These are phyloP conservation scores for Punctularia strigosozonata DNA, from an alignment of 768 basidiomycete species.

Conservation along the genomic window DNA sequence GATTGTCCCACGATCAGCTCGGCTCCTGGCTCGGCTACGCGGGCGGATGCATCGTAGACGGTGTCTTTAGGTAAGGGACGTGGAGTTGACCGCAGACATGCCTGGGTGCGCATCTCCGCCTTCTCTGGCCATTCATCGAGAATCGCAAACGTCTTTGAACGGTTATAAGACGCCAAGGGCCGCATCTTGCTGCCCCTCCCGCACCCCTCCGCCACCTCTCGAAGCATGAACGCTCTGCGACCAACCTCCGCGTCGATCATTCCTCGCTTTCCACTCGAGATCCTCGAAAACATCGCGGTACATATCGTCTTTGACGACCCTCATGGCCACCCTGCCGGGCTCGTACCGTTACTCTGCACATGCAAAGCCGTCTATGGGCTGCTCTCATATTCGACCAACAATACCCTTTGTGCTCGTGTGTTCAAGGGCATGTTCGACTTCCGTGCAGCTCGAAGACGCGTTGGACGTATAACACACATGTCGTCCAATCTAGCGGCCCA, in stretches of 20 bases:
- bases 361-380: slow-evolving; percentile 25
- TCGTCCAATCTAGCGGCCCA: slow-evolving; percentile 23
- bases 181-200: too few species aligned
- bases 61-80: too few species aligned
- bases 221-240: too few species aligned
- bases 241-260: slow-evolving; percentile 17
- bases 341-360: slow-evolving; percentile 37
- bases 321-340: slow-evolving; percentile 32
- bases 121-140: too few species aligned
- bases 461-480: slow-evolving; percentile 26
- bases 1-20: too few species aligned
- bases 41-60: too few species aligned
- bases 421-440: slow-evolving; percentile 48
- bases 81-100: too few species aligned
- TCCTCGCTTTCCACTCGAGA: slow-evolving; percentile 26
- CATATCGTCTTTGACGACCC: slow-evolving; percentile 27
- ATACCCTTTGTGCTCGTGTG: slow-evolving; percentile 38
- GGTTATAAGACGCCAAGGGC: too few species aligned
- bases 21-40: too few species aligned
- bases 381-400: slow-evolving; percentile 17
- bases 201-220: too few species aligned
- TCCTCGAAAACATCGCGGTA: slow-evolving; percentile 40
- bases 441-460: slow-evolving; percentile 38
- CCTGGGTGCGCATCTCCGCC: too few species aligned
- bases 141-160: too few species aligned